A percentile compares a stretch with the other conserved stretches of the same genome.
Evolutionary conservation across 768 basidiomycete species (phyloP).

Genomic region (Daedaleopsis sinensis): DNA sequence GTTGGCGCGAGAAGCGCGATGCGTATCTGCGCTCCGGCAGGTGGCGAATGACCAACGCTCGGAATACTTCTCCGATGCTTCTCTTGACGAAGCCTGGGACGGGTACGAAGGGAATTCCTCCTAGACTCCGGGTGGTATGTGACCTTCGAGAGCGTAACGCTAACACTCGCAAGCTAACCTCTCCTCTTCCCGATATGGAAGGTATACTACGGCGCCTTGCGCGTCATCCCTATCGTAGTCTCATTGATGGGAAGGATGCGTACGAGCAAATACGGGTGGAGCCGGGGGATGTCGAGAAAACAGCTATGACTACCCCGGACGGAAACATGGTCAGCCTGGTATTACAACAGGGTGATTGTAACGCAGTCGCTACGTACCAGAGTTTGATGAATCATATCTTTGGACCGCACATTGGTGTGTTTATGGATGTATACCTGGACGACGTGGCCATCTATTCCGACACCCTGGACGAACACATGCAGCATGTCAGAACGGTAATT

Average conservation of each 20-base stretch:
- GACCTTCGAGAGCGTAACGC: constrained; percentile 24
- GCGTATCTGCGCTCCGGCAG: constrained; percentile 34
- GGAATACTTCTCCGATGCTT: constrained; percentile 37
- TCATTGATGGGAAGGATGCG: constrained; percentile 32
- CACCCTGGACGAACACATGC: constrained; percentile 28
- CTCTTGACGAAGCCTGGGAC: constrained; percentile 33
- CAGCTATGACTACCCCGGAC: constrained; percentile 30
- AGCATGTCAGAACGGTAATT: constrained; percentile 21
- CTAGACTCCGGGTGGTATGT: constrained; percentile 12
- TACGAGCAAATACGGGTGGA: constrained; percentile 34
- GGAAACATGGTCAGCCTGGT: constrained; percentile 34
- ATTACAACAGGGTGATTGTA: constrained; percentile 37
- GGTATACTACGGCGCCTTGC: constrained; percentile 24
- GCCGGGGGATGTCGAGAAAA: constrained; percentile 23
- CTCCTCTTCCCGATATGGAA: constrained; percentile 32
- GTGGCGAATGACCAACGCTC: constrained; percentile 32
- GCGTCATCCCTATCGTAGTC: constrained; percentile 12
- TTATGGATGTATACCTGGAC: constrained; percentile 37
- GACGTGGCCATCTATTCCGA: constrained; percentile 37
- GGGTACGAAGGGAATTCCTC: constrained; percentile 6
- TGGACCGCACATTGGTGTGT: constrained; percentile 28
- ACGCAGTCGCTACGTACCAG: constrained; percentile 35
- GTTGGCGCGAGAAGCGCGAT: constrained; percentile 34
- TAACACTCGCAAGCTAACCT: constrained; percentile 28
- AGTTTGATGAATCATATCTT: constrained; percentile 33